phyloP scores from a whole-genome alignment of 495 filamentous ascomycete species.

The Penicillium manginii region DNA sequence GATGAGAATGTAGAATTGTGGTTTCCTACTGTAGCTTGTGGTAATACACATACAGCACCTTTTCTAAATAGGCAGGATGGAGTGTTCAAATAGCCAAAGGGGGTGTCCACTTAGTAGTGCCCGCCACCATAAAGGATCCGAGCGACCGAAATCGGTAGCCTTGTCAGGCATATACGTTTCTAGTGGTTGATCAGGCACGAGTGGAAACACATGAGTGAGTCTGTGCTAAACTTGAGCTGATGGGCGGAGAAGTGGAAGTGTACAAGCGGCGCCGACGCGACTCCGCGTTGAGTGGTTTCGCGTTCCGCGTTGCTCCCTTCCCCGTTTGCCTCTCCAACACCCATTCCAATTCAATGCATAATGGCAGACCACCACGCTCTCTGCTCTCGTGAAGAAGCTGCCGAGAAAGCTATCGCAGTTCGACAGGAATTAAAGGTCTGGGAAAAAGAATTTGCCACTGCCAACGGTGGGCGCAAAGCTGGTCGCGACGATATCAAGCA shows the following conservation, averaged over 20 bases:
- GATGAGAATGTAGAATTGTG: too few species aligned
- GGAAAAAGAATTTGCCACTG: conserved; percentile 75
- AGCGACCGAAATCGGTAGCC: background rate
- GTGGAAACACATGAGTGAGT: background rate
- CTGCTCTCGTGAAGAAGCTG: conserved; percentile 29
- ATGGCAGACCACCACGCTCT: conserved; percentile 35
- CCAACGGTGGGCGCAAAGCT: conserved; percentile 75
- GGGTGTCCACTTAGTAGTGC: too few species aligned
- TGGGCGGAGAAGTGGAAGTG: background rate
- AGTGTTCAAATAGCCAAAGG: too few species aligned
- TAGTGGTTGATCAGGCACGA: background rate
- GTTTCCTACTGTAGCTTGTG: too few species aligned
- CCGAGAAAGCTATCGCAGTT: conserved; percentile 43
- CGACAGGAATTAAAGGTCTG: conserved; percentile 82
- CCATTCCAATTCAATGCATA: conserved; percentile 34
- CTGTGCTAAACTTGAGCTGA: background rate
- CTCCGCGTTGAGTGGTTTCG: conserved; percentile 29
- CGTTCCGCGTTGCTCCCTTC: conserved; percentile 12
- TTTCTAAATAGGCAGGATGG: too few species aligned
- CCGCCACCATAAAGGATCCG: too few species aligned
- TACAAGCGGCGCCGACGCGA: conserved; percentile 18
- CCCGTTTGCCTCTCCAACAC: background rate
- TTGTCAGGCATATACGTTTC: background rate
- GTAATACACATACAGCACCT: too few species aligned
- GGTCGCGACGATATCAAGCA: conserved; percentile 85